These are phyloP conservation scores for Colletotrichum neosansevieriae DNA, from an alignment of 2,329 filamentous ascomycete genomes.

Conservation along the genomic window DNA sequence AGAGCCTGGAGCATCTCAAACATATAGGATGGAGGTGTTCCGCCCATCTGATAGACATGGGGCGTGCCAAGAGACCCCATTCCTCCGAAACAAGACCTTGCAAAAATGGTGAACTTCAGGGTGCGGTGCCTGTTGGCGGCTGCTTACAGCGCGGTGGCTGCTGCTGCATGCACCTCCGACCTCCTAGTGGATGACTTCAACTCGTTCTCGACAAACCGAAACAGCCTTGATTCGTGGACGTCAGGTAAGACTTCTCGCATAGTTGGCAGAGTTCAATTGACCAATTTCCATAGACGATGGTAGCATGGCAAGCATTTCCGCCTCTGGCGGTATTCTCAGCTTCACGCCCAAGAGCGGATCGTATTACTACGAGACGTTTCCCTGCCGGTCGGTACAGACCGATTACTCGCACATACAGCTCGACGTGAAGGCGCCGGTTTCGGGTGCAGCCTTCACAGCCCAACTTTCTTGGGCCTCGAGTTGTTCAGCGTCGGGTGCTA, in stretches of 20 bases:
- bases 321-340: slow-evolving; percentile 57
- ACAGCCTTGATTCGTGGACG: slow-evolving; percentile 51
- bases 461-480: slow-evolving; percentile 54
- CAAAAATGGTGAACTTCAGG: slow-evolving; percentile 41
- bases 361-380: slow-evolving; percentile 67
- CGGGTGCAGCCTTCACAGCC: slow-evolving; percentile 46
- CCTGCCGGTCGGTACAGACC: slow-evolving; percentile 58
- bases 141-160: slow-evolving; percentile 38
- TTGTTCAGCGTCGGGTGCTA: slow-evolving; percentile 54
- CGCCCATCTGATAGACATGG: not conserved
- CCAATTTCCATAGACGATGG: slow-evolving; percentile 57
- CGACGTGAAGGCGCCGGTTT: slow-evolving; percentile 43
- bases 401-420: slow-evolving; percentile 60
- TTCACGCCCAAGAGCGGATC: slow-evolving; percentile 62
- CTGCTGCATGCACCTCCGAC: slow-evolving; percentile 45
- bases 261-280: slow-evolving; percentile 14
- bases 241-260: slow-evolving; percentile 47
- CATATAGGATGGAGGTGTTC: slow-evolving; percentile 27
- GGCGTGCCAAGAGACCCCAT: not conserved
- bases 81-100: not conserved
- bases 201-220: slow-evolving; percentile 48
- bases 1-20: not conserved
- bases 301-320: slow-evolving; percentile 57
- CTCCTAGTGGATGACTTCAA: slow-evolving; percentile 51
- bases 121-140: slow-evolving; percentile 35